These are phyloP conservation scores for Hyaloperonospora arabidopsidis DNA, from an alignment of 352 stramenopile genomes.

Conservation along the genomic window DNA sequence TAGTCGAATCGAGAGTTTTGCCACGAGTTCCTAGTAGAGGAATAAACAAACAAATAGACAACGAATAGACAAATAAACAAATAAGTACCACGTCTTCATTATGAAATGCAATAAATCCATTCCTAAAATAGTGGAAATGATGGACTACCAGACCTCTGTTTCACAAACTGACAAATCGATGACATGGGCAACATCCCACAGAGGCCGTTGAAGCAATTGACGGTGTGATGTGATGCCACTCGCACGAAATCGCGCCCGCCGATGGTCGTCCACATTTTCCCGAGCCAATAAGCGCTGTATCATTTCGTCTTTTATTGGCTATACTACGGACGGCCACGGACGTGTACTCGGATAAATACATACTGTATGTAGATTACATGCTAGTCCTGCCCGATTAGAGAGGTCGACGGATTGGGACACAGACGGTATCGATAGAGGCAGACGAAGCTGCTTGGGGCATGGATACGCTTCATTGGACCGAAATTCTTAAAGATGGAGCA, in stretches of 20 bases:
- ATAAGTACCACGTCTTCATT: conserved; percentile 5
- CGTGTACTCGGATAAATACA: no score
- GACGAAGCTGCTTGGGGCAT: no score
- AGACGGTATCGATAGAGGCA: no score
- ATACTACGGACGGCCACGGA: no score
- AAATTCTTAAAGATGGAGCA: no score
- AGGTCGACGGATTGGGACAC: no score
- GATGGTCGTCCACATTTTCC: conserved; percentile 46
- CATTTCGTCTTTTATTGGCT: no score
- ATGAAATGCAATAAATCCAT: conserved; percentile 1
- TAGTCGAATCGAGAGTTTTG: conserved; percentile 47
- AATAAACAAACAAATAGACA: no score
- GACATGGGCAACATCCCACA: conserved; percentile 57
- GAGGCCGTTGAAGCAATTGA: conserved; percentile 42
- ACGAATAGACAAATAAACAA: background rate
- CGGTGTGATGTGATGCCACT: conserved; percentile 48
- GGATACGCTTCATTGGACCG: no score
- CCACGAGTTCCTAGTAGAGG: conserved; percentile 37
- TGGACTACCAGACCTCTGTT: conserved; percentile 29
- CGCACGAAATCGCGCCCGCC: conserved; percentile 34
- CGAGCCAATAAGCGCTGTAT: conserved; percentile 45
- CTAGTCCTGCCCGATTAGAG: no score
- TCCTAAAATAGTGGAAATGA: background rate
- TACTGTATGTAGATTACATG: no score
- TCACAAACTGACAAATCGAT: conserved; percentile 58